Evolutionary conservation across 306 rosid genomes (phyloP).

Genomic region (Lupinus albus): DNA sequence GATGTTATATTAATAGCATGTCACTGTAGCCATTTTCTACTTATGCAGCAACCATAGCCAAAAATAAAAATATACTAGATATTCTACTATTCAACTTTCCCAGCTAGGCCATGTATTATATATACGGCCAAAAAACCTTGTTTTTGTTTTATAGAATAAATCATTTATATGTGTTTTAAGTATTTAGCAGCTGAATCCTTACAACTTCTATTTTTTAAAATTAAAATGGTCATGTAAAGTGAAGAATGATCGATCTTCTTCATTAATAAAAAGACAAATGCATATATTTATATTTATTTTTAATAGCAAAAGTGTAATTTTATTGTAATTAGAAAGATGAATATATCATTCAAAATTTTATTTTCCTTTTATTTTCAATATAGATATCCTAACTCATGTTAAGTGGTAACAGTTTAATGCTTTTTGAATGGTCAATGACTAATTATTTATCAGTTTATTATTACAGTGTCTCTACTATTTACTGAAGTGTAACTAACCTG

Average conservation of each 20-base stretch:
- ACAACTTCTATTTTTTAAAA: too few species aligned
- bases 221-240: too few species aligned
- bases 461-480: background rate
- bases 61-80: background rate
- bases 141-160: background rate
- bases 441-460: background rate
- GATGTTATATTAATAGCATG: background rate
- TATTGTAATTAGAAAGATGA: too few species aligned
- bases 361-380: too few species aligned
- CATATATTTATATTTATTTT: too few species aligned
- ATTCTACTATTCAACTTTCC: background rate
- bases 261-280: too few species aligned
- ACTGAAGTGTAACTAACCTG: slow-evolving; percentile 35
- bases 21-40: background rate
- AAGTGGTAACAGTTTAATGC: too few species aligned
- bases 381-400: too few species aligned
- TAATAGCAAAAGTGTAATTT: too few species aligned
- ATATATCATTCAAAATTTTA: too few species aligned
- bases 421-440: background rate
- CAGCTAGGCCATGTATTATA: background rate
- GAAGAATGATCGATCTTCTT: too few species aligned
- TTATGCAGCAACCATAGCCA: background rate
- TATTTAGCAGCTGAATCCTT: background rate
- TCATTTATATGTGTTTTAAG: background rate
- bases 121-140: background rate